Conservation (phyloP, 768 basidiomycete species). For the Mycena venus region DNA sequence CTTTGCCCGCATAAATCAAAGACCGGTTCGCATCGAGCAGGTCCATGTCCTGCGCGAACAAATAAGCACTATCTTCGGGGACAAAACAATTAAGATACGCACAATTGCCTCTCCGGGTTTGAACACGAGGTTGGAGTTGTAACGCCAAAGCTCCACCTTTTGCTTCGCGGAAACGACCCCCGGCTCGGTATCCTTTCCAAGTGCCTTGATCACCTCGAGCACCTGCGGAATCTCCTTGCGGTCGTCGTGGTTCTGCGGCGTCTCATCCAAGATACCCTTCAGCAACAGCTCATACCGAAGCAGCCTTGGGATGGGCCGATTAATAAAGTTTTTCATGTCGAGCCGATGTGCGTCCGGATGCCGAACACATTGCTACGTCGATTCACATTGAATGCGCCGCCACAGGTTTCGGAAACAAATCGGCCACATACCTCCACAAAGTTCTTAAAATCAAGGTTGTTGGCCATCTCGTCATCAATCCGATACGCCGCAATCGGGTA, state of each 20-base stretch:
- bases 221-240: conserved; percentile 86
- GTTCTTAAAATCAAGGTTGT: conserved; percentile 82
- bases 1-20: conserved; percentile 84
- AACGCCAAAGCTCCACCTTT: conserved; percentile 92
- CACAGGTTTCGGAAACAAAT: background rate
- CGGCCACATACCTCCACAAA: conserved; percentile 80
- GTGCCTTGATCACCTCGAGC: conserved; percentile 86
- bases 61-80: background rate
- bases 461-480: conserved; percentile 89
- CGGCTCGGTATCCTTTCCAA: conserved; percentile 90
- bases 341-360: conserved; percentile 85
- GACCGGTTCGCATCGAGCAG: conserved; percentile 86
- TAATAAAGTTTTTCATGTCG: conserved; percentile 95
- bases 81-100: conserved; percentile 37
- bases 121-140: conserved; percentile 83
- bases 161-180: conserved; percentile 88
- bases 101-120: conserved; percentile 82
- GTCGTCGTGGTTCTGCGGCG: conserved; percentile 82
- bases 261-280: conserved; percentile 83
- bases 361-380: conserved; percentile 57
- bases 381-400: background rate
- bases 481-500: conserved; percentile 92
- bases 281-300: conserved; percentile 92
- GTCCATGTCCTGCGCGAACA: conserved; percentile 80
- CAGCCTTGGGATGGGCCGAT: conserved; percentile 91